Conservation (phyloP, 23 red algal species). For the Cyanidium caldarium region DNA sequence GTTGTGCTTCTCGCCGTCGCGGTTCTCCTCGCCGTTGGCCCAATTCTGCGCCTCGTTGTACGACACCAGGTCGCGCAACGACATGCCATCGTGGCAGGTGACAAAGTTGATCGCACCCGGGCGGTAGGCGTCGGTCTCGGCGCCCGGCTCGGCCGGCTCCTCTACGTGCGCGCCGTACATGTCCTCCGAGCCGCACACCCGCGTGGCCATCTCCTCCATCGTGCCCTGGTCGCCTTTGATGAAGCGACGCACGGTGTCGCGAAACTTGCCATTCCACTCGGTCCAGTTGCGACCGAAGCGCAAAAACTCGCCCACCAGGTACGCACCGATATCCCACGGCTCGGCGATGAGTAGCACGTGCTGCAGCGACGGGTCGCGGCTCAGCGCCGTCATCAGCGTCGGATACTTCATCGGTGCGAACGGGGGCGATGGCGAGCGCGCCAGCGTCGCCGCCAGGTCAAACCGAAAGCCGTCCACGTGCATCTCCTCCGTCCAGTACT, state of each 20-base stretch:
- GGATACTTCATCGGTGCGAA: background rate
- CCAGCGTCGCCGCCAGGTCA: slow-evolving; percentile 9
- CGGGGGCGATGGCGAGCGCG: background rate
- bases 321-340: slow-evolving; percentile 16
- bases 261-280: slow-evolving; percentile 24
- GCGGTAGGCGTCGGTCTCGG: background rate
- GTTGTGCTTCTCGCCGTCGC: slow-evolving; percentile 16
- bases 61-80: slow-evolving; percentile 16
- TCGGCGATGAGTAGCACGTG: slow-evolving; percentile 20
- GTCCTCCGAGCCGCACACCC: slow-evolving; percentile 13
- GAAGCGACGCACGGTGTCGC: slow-evolving; percentile 10
- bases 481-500: slow-evolving; percentile 10
- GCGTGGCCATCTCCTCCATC: slow-evolving; percentile 10
- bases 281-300: slow-evolving; percentile 15
- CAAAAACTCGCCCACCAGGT: slow-evolving; percentile 10
- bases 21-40: slow-evolving; percentile 15
- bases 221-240: slow-evolving; percentile 18
- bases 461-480: slow-evolving; percentile 24
- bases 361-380: background rate
- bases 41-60: slow-evolving; percentile 17
- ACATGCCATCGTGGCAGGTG: slow-evolving; percentile 22
- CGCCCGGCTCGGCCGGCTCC: background rate
- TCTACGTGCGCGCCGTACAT: background rate
- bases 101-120: slow-evolving; percentile 20
- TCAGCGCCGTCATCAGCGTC: slow-evolving; percentile 2